Conservation (phyloP, 1,284 basidiomycete genomes). For the Tausonia pullulans region DNA sequence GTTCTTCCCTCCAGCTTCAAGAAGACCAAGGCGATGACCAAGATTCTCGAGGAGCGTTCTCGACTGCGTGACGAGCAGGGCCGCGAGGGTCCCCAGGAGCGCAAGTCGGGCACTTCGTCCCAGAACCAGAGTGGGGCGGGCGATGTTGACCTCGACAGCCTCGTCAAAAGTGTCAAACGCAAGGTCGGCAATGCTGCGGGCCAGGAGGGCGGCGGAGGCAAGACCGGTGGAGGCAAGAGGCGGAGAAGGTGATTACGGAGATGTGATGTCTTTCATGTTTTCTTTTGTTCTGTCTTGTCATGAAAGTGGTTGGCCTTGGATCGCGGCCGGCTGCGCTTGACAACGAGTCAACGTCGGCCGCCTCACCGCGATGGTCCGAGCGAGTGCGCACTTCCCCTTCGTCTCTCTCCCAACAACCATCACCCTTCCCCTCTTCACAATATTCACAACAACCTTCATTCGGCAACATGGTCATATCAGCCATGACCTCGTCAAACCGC, state of each 20-base stretch:
- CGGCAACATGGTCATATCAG: no score
- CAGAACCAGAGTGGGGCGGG: background rate
- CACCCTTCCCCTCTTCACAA: no score
- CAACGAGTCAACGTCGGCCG: no score
- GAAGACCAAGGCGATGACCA: conserved; percentile 77
- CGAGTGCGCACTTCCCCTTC: no score
- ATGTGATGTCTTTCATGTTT: no score
- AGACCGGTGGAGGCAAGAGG: conserved; percentile 6
- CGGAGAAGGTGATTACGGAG: background rate
- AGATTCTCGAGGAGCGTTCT: conserved; percentile 51
- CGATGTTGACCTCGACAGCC: conserved; percentile 12
- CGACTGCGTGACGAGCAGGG: conserved; percentile 38
- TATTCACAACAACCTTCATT: no score
- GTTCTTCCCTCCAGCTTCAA: conserved; percentile 52
- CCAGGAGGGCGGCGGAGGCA: background rate
- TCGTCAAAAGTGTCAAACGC: conserved; percentile 11
- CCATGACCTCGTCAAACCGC: no score
- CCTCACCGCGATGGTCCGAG: no score
- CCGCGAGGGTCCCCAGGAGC: conserved; percentile 3
- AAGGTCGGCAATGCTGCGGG: conserved; percentile 3
- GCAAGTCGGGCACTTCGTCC: background rate
- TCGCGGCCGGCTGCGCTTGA: no score
- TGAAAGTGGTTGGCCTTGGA: no score
- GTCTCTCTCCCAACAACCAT: no score
- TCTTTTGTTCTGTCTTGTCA: no score